Evolutionary conservation across 768 basidiomycete genomes (phyloP), one percentile per base, ranked within the genome.

Genomic region (Megacollybia marginata): DNA sequence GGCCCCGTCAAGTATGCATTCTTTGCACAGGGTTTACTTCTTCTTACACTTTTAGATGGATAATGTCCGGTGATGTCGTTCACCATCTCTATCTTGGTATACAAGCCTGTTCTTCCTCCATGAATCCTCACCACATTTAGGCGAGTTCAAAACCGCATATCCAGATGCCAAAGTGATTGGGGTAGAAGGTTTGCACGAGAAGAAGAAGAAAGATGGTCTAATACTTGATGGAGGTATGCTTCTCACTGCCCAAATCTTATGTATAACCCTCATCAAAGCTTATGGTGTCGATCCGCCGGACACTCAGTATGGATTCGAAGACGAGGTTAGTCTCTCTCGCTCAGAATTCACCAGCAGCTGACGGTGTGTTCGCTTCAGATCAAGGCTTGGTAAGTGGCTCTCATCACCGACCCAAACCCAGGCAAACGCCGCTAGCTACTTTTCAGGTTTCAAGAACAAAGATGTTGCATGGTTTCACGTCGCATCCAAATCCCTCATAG

Each of bases 401-500:
- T 23, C n/a, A 12, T 7, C 5, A 13, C 18, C 5, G 28, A 28
- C 32, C 33, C 16, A 20, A 44, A 13, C 23, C 23, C 44, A 16
- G 13, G n/a, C n/a, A 2, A 13, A 18, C 33, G 5, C 43, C 33
- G 15, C 11, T 51, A 84, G 83, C 56, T 87, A 85, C 58, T 88
- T 88, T 60, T 70, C 82, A 9, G 84, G 84, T 1, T 77, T 80
- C 58, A 69, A 66, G 52, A 89, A 88, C 60, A 85, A 88, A 59
- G 92, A 94, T 48, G 79, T 93, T 12, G 88, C 90, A 0, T 92
- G 90, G 65, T 76, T 85, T 51, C 92, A 95, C 59, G 65, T 69
- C 11, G 69, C 77, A 1, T 85, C 82, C 12, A 86, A 81, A 61
- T 79, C 83, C 0, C 68, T 94, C 42, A 76, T 94, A 43, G 73